A percentile compares a stretch with the other conserved stretches of the same genome.
phyloP scores from a whole-genome alignment of 305 asterid genomes.

The Coffea humblotiana region DNA sequence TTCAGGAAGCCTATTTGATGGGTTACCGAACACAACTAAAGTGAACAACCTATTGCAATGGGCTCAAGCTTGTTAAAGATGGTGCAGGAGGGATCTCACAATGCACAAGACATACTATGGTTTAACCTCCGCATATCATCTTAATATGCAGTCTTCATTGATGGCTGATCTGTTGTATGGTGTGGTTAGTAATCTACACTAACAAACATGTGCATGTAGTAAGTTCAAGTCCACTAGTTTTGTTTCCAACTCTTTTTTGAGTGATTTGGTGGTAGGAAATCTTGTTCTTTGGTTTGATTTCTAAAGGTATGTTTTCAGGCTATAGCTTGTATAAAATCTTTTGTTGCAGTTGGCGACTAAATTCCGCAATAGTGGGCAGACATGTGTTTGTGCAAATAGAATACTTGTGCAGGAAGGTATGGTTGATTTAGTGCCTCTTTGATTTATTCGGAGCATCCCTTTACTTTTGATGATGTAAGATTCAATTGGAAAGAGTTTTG shows the following conservation, averaged over 20 bases:
- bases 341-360: conserved; percentile 78
- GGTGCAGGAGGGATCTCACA: neutral
- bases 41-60: no score
- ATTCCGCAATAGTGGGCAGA: conserved; percentile 98
- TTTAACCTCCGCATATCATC: neutral
- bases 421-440: conserved; percentile 18
- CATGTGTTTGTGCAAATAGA: conserved; percentile 97
- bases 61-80: neutral
- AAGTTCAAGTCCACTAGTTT: neutral
- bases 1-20: no score
- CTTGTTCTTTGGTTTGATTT: neutral
- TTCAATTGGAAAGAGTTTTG: neutral
- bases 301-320: neutral
- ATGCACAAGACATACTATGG: neutral
- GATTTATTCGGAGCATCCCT: neutral
- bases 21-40: no score
- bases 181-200: neutral
- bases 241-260: neutral
- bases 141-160: neutral
- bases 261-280: neutral
- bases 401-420: conserved; percentile 96
- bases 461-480: neutral
- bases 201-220: neutral
- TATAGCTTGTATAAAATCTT: conserved; percentile 29
- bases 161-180: neutral